phyloP scores from a whole-genome alignment of 805 yeast species.

The Lachancea sp. region DNA sequence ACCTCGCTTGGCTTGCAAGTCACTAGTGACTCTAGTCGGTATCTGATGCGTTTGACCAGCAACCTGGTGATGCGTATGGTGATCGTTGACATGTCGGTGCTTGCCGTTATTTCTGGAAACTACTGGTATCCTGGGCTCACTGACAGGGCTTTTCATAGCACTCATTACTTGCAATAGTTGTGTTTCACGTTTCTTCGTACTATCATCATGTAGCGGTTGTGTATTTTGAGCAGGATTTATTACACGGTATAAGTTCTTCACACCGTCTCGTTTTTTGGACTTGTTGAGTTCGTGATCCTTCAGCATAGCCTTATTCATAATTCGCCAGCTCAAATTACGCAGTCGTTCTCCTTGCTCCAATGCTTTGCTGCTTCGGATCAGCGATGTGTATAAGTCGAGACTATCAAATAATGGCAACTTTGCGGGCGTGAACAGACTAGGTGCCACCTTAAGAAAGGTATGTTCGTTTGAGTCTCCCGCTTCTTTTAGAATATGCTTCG shows the following conservation, averaged over 20 bases:
- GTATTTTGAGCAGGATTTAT: constrained; percentile 16
- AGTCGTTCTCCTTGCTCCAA: constrained; percentile 32
- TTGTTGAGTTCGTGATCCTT: constrained; percentile 23
- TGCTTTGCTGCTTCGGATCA: constrained; percentile 21
- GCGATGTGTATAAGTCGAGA: constrained; percentile 25
- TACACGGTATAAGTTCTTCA: constrained; percentile 29
- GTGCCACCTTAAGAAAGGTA: constrained; percentile 27
- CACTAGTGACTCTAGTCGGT: constrained; percentile 3
- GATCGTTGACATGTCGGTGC: background rate
- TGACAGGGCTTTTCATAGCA: constrained; percentile 2
- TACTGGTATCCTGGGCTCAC: background rate
- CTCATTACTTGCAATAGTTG: constrained; percentile 8
- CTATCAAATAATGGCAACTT: constrained; percentile 28
- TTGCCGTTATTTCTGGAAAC: background rate
- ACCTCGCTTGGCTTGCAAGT: constrained; percentile 2
- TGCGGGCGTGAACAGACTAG: constrained; percentile 30
- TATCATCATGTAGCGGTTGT: background rate
- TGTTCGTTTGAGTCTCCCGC: background rate
- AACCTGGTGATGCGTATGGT: background rate
- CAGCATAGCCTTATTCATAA: constrained; percentile 28
- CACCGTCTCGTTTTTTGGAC: constrained; percentile 33
- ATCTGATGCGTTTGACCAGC: background rate
- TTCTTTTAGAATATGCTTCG: background rate
- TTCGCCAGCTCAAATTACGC: constrained; percentile 31
- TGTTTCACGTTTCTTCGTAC: background rate